Percentiles rank a stretch among this genome's conserved stretches.
phyloP scores from a whole-genome alignment of 2,329 filamentous ascomycete species.

The Exutisphaerella laricina region DNA sequence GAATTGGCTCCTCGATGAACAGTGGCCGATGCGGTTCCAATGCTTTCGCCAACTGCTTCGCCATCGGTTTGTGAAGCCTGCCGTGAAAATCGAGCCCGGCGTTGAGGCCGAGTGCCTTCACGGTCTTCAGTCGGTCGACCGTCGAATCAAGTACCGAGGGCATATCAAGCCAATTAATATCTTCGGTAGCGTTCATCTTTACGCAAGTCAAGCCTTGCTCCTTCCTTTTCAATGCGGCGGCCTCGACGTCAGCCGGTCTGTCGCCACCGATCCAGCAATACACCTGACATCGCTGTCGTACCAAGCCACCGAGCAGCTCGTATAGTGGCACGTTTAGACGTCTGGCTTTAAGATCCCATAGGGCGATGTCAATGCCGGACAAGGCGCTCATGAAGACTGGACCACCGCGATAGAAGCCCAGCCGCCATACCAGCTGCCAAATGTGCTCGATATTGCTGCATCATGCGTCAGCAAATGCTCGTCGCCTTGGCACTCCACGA shows the following conservation, averaged over 20 bases:
- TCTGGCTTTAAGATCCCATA: slow-evolving; percentile 71
- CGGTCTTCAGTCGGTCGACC: slow-evolving; percentile 61
- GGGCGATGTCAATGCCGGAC: slow-evolving; percentile 70
- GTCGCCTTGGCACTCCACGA: not conserved
- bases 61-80: slow-evolving; percentile 72
- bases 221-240: slow-evolving; percentile 46
- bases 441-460: slow-evolving; percentile 73
- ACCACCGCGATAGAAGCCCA: slow-evolving; percentile 68
- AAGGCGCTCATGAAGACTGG: slow-evolving; percentile 76
- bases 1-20: slow-evolving; percentile 70
- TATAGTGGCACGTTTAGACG: slow-evolving; percentile 63
- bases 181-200: slow-evolving; percentile 77
- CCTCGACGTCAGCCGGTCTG: slow-evolving; percentile 60
- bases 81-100: slow-evolving; percentile 75
- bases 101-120: slow-evolving; percentile 65
- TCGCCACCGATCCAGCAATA: slow-evolving; percentile 78
- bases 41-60: slow-evolving; percentile 63
- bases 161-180: slow-evolving; percentile 70
- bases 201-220: slow-evolving; percentile 54
- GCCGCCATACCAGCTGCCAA: slow-evolving; percentile 67
- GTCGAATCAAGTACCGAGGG: slow-evolving; percentile 58
- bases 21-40: slow-evolving; percentile 64
- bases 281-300: slow-evolving; percentile 63
- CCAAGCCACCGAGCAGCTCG: slow-evolving; percentile 67
- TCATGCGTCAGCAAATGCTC: slow-evolving; percentile 33